Conservation (phyloP, 108 stramenopile species). For the Poteriospumella lacustris region DNA sequence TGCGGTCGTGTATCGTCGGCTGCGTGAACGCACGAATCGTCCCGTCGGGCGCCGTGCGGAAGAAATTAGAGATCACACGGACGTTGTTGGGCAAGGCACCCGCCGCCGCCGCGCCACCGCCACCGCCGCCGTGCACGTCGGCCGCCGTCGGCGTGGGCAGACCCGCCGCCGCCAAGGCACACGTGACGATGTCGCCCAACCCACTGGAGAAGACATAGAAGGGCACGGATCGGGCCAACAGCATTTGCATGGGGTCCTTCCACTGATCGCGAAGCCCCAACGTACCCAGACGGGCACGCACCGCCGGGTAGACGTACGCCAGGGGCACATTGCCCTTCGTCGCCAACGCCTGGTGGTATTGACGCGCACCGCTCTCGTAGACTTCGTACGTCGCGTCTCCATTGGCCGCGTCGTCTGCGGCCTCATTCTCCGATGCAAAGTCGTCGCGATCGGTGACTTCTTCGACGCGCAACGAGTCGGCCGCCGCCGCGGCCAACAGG, state of each 20-base stretch:
- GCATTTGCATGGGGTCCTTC: background rate
- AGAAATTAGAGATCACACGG: conserved; percentile 22
- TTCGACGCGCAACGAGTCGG: no score
- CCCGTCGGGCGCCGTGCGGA: conserved; percentile 15
- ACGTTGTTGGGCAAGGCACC: background rate
- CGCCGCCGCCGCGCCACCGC: no score
- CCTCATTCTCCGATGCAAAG: background rate
- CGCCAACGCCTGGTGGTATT: no score
- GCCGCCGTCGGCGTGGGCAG: background rate
- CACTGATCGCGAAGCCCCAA: background rate
- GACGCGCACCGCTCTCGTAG: no score
- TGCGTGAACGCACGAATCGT: background rate
- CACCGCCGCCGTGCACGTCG: background rate
- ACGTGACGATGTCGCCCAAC: conserved; percentile 15
- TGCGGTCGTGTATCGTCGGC: conserved; percentile 11
- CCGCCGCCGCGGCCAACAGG: no score
- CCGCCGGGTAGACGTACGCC: no score
- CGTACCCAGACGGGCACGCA: no score
- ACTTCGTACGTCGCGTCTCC: no score
- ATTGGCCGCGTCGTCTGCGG: no score
- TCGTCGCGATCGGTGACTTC: background rate
- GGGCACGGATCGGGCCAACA: background rate
- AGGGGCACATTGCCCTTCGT: no score
- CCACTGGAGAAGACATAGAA: conserved; percentile 2
- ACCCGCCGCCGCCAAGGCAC: background rate